A percentile compares a stretch with the other conserved stretches of the same genome.
Conservation (phyloP, 768 basidiomycete species). For the Tylopilus subfusipes region DNA sequence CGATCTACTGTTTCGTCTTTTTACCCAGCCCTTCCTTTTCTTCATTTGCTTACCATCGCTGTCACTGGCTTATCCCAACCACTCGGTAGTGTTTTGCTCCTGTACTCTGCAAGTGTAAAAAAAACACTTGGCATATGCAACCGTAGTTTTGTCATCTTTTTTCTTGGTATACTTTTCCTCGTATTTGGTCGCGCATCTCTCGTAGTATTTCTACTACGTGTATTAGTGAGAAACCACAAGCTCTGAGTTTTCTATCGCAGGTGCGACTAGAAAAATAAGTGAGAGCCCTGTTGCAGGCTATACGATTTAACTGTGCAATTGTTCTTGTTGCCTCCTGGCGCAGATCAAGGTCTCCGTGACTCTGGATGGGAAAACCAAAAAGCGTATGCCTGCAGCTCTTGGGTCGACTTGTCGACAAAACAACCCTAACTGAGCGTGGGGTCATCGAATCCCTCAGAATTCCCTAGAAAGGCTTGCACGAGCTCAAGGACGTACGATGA, state of each 20-base stretch:
- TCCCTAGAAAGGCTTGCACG: no score
- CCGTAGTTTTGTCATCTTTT: neutral
- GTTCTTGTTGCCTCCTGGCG: no score
- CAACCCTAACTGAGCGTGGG: no score
- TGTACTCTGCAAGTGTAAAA: slow-evolving; percentile 22
- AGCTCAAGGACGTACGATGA: no score
- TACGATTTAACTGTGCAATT: no score
- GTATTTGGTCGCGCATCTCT: neutral
- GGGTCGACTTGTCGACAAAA: no score
- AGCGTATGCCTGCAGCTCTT: no score
- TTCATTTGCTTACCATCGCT: neutral
- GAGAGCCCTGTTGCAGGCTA: no score
- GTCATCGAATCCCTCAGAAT: no score
- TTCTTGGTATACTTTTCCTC: neutral
- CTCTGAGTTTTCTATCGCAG: neutral
- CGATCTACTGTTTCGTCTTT: neutral
- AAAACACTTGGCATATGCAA: slow-evolving; percentile 4
- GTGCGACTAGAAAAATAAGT: no score
- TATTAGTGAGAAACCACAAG: slow-evolving; percentile 10
- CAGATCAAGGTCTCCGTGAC: no score
- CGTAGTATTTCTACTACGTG: neutral
- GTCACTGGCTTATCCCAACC: neutral
- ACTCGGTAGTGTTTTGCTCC: slow-evolving; percentile 8
- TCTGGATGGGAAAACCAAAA: no score
- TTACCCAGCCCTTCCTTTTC: neutral